A percentile compares a stretch with the other conserved stretches of the same genome.
Evolutionary conservation across 2,329 filamentous ascomycete species (phyloP).

Genomic region (Neopestalotiopsis sp.): DNA sequence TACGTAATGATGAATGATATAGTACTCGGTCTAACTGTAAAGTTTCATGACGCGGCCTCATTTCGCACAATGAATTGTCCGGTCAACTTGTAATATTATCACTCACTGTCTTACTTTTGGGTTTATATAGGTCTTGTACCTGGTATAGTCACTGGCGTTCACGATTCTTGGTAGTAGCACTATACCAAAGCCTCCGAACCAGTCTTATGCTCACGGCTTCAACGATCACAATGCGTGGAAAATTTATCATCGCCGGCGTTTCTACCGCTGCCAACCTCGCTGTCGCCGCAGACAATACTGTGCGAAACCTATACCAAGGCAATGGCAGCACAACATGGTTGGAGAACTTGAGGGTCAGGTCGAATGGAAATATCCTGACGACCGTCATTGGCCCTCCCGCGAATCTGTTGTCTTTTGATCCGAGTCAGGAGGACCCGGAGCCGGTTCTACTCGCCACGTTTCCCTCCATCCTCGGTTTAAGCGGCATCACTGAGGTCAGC

Average conservation of each 20-base stretch:
- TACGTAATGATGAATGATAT: background rate
- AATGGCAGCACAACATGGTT: constrained; percentile 7
- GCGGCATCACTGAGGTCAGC: constrained; percentile 7
- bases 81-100: background rate
- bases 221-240: background rate
- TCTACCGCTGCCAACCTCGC: background rate
- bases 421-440: background rate
- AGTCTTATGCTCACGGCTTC: background rate
- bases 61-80: background rate
- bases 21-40: background rate
- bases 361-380: background rate
- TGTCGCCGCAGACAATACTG: background rate
- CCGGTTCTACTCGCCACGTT: constrained; percentile 1
- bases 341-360: background rate
- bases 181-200: background rate
- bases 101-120: background rate
- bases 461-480: background rate
- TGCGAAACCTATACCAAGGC: constrained; percentile 5
- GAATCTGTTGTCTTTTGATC: background rate
- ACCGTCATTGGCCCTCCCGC: constrained; percentile 5
- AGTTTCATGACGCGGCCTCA: background rate
- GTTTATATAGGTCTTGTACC: background rate
- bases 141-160: background rate
- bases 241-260: background rate
- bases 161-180: background rate